A percentile compares a stretch with the other conserved stretches of the same genome.
Evolutionary conservation across 805 yeast species (phyloP).

Genomic region (Teunomyces funiuensis): DNA sequence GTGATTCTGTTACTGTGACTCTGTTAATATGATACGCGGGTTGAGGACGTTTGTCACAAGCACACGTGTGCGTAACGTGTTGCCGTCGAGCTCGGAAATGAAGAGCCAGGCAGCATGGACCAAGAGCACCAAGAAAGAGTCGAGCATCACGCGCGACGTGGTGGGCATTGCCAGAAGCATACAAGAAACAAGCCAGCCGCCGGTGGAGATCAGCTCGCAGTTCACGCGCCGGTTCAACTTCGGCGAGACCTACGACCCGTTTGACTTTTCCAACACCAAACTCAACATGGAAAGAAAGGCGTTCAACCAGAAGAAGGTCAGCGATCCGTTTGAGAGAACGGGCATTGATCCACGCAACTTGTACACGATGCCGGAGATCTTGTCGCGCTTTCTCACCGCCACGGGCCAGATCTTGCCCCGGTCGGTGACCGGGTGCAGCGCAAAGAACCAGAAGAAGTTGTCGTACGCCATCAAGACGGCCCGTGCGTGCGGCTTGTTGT

Average conservation of each 20-base stretch:
- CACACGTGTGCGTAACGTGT: slow-evolving; percentile 7
- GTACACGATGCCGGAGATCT: slow-evolving; percentile 68
- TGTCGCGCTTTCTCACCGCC: slow-evolving; percentile 63
- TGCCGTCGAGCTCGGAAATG: slow-evolving; percentile 35
- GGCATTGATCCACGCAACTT: slow-evolving; percentile 68
- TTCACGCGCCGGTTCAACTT: slow-evolving; percentile 43
- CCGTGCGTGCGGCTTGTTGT: slow-evolving; percentile 75
- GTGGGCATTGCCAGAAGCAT: slow-evolving; percentile 35
- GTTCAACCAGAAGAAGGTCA: slow-evolving; percentile 17
- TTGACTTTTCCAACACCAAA: slow-evolving; percentile 28
- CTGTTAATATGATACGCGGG: background rate
- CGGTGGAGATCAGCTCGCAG: slow-evolving; percentile 28
- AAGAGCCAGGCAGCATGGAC: slow-evolving; percentile 31
- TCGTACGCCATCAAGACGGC: slow-evolving; percentile 79
- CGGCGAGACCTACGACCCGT: slow-evolving; percentile 54
- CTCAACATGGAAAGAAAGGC: slow-evolving; percentile 48
- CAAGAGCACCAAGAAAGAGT: slow-evolving; percentile 6
- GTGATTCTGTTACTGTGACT: too few relatives aligned
- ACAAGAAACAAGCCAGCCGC: slow-evolving; percentile 32
- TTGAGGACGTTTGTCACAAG: slow-evolving; percentile 1
- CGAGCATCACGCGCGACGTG: slow-evolving; percentile 28
- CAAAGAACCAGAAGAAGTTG: slow-evolving; percentile 66
- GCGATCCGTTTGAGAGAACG: slow-evolving; percentile 43
- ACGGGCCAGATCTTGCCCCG: slow-evolving; percentile 80
- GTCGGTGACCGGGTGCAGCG: slow-evolving; percentile 64